Conservation (phyloP, 78 protist species). For the Isochrysis galbana region DNA sequence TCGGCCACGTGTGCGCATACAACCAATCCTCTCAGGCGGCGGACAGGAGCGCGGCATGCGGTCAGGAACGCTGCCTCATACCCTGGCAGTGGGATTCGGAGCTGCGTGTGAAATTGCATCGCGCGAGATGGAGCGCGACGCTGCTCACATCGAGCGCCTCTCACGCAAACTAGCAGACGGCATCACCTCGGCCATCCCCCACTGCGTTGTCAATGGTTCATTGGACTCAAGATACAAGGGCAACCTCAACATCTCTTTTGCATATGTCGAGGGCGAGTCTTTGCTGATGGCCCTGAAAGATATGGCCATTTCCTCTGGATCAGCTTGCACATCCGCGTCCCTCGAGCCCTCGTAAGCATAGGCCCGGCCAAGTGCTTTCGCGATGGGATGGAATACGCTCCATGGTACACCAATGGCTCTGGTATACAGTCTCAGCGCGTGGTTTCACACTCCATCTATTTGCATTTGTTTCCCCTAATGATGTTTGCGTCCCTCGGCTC, state of each 20-base stretch:
- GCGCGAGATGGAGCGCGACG: slow-evolving; percentile 85
- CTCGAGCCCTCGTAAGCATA: slow-evolving; percentile 95
- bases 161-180: slow-evolving; percentile 64
- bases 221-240: slow-evolving; percentile 71
- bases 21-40: slow-evolving; percentile 88
- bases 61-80: slow-evolving; percentile 92
- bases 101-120: slow-evolving; percentile 80
- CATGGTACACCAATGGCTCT: too few species aligned
- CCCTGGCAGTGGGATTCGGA: slow-evolving; percentile 91
- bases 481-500: too few species aligned
- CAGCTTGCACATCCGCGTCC: slow-evolving; percentile 95
- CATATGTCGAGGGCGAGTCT: slow-evolving; percentile 96
- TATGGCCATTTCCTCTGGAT: slow-evolving; percentile 87
- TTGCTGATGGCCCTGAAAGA: slow-evolving; percentile 92
- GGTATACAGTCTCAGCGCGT: too few species aligned
- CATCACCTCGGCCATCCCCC: slow-evolving; percentile 37
- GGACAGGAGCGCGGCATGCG: slow-evolving; percentile 96
- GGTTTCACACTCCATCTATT: too few species aligned
- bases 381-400: too few species aligned
- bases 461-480: too few species aligned
- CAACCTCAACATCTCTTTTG: slow-evolving; percentile 93
- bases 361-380: too few species aligned
- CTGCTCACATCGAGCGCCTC: slow-evolving; percentile 63
- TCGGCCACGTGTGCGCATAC: slow-evolving; percentile 80
- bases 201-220: slow-evolving; percentile 67